Percentiles rank a stretch among this genome's conserved stretches.
Evolutionary conservation across 495 filamentous ascomycete species (phyloP).

Genomic region (Aspergillus panamensis): DNA sequence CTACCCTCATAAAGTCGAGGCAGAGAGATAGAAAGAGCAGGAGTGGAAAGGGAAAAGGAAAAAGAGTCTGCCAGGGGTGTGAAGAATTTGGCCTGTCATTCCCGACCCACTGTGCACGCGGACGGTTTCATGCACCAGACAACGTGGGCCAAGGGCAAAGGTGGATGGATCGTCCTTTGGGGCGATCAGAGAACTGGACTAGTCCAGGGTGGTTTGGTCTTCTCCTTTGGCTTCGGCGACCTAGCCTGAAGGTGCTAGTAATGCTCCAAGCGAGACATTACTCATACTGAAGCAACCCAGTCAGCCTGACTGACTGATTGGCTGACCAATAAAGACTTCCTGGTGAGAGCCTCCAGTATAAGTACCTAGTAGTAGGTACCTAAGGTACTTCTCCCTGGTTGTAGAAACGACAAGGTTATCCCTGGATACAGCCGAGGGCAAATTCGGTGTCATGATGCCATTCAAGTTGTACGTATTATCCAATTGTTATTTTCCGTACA

Average conservation of each 20-base stretch:
- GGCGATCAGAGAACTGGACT: constrained; percentile 22
- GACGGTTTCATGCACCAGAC: constrained; percentile 45
- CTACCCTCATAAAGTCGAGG: constrained; percentile 14
- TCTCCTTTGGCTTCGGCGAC: not conserved
- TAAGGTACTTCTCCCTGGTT: not conserved
- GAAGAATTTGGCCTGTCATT: constrained; percentile 44
- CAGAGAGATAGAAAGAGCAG: constrained; percentile 14
- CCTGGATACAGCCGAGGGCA: not conserved
- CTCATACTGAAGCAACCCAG: too few relatives aligned
- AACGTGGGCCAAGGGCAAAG: constrained; percentile 43
- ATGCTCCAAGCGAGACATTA: too few relatives aligned
- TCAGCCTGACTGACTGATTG: too few relatives aligned
- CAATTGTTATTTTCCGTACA: not conserved
- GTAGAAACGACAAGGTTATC: not conserved
- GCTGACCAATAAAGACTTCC: too few relatives aligned
- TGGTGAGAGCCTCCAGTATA: too few relatives aligned
- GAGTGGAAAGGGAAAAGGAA: not conserved
- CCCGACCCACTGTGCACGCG: constrained; percentile 44
- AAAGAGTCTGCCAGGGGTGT: constrained; percentile 22
- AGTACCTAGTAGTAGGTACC: not conserved
- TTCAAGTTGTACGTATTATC: not conserved
- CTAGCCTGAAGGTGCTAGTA: not conserved
- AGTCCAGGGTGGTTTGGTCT: constrained; percentile 13
- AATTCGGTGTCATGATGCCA: not conserved
- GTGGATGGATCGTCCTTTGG: constrained; percentile 29